A percentile compares a stretch with the other conserved stretches of the same genome.
Conservation (phyloP, 306 rosid species). For the Prunus mira region DNA sequence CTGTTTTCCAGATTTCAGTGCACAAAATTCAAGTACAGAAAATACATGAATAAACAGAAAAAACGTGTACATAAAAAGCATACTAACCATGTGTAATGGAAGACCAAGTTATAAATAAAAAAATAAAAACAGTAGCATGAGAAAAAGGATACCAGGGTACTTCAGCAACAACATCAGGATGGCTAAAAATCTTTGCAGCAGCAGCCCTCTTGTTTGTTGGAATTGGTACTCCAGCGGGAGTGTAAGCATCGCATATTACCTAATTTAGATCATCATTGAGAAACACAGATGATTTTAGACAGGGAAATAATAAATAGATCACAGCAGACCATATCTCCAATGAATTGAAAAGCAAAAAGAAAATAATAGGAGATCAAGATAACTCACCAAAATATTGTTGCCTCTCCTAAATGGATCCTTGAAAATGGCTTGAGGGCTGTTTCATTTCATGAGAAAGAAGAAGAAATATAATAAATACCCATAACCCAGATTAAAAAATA, state of each 20-base stretch:
- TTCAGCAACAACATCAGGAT: slow-evolving; percentile 62
- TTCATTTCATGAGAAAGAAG: background rate
- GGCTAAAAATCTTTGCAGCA: slow-evolving; percentile 67
- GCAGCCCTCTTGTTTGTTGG: slow-evolving; percentile 62
- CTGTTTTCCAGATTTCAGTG: slow-evolving; percentile 33
- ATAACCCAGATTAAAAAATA: background rate
- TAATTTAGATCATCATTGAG: slow-evolving; percentile 16
- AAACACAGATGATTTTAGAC: background rate
- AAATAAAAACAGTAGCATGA: background rate
- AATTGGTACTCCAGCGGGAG: slow-evolving; percentile 68
- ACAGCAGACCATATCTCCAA: background rate
- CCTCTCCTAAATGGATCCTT: slow-evolving; percentile 91
- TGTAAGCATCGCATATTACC: slow-evolving; percentile 71
- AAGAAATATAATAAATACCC: background rate
- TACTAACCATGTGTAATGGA: background rate
- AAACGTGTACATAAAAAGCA: background rate
- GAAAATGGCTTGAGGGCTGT: slow-evolving; percentile 90
- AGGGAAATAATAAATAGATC: background rate
- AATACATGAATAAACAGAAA: background rate
- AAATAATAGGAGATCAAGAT: background rate
- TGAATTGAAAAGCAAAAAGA: background rate
- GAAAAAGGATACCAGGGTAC: slow-evolving; percentile 46
- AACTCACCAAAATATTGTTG: slow-evolving; percentile 61
- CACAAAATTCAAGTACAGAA: background rate
- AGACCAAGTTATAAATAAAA: background rate